A percentile compares a stretch with the other conserved stretches of the same genome.
These are phyloP conservation scores for Zoysia pacifica DNA, from an alignment of 176 grass and related monocot species.

Conservation along the genomic window DNA sequence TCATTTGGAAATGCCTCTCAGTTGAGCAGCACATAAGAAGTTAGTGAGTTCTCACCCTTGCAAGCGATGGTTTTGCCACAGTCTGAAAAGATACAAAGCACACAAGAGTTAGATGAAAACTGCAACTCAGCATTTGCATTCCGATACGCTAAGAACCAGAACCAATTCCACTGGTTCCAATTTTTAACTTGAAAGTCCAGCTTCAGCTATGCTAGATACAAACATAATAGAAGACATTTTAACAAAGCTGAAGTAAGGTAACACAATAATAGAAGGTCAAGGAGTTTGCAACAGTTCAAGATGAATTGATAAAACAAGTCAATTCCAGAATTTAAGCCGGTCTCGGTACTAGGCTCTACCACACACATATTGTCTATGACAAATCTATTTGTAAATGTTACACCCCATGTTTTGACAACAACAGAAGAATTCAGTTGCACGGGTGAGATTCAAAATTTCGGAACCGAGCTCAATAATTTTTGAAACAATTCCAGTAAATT, in stretches of 20 bases:
- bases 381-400: too few species aligned
- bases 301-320: too few species aligned
- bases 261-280: too few species aligned
- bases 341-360: too few species aligned
- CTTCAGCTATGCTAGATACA: background rate
- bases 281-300: background rate
- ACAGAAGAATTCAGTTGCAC: too few species aligned
- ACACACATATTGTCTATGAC: too few species aligned
- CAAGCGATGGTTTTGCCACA: background rate
- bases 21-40: background rate
- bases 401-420: too few species aligned
- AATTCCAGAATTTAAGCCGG: too few species aligned
- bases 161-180: background rate
- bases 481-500: too few species aligned
- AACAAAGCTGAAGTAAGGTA: background rate
- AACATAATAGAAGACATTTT: background rate
- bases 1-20: background rate
- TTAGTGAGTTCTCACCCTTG: background rate
- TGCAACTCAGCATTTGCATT: background rate
- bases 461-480: too few species aligned
- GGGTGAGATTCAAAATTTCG: too few species aligned
- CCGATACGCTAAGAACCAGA: background rate
- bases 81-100: constrained; percentile 27
- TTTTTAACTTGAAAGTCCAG: background rate
- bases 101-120: background rate